Conservation (phyloP, 208 protist genomes). For the Herpetomonas tarakana region DNA sequence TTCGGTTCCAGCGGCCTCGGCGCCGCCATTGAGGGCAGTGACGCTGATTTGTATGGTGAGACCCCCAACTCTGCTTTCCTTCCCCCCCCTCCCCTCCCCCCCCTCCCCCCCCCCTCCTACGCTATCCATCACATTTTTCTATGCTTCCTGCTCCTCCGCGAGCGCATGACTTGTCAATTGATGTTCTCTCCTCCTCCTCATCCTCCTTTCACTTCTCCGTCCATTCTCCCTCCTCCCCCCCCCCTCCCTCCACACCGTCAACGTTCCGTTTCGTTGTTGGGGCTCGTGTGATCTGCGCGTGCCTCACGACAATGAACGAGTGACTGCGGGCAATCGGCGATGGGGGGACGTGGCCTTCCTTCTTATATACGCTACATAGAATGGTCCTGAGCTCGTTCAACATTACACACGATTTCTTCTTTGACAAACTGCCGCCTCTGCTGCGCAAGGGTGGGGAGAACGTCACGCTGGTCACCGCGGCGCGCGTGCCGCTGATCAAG, state of each 20-base stretch:
- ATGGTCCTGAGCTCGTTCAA: slow-evolving; percentile 56
- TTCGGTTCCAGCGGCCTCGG: slow-evolving; percentile 80
- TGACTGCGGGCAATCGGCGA: too few species aligned
- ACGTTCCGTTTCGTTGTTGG: background rate
- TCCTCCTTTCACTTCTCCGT: slow-evolving; percentile 2
- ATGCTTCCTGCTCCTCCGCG: too few species aligned
- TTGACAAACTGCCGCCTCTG: slow-evolving; percentile 45
- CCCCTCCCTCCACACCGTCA: background rate
- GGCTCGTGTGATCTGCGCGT: too few species aligned
- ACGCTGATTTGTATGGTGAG: slow-evolving; percentile 94
- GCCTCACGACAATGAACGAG: too few species aligned
- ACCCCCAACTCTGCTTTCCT: slow-evolving; percentile 12
- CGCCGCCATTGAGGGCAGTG: slow-evolving; percentile 78
- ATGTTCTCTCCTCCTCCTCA: slow-evolving; percentile 2
- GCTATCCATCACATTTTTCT: background rate
- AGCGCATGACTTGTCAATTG: too few species aligned
- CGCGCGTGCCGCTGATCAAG: slow-evolving; percentile 83
- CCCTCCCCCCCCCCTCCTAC: slow-evolving; percentile 2
- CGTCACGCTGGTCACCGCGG: slow-evolving; percentile 54
- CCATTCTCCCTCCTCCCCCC: too few species aligned
- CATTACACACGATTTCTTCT: slow-evolving; percentile 41
- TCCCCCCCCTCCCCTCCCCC: slow-evolving; percentile 3
- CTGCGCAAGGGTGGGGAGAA: slow-evolving; percentile 22
- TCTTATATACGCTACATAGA: too few species aligned
- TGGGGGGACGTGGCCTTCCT: too few species aligned